These are phyloP conservation scores for Claviceps lovelessii DNA, from an alignment of 2,329 filamentous ascomycete genomes.

Conservation along the genomic window DNA sequence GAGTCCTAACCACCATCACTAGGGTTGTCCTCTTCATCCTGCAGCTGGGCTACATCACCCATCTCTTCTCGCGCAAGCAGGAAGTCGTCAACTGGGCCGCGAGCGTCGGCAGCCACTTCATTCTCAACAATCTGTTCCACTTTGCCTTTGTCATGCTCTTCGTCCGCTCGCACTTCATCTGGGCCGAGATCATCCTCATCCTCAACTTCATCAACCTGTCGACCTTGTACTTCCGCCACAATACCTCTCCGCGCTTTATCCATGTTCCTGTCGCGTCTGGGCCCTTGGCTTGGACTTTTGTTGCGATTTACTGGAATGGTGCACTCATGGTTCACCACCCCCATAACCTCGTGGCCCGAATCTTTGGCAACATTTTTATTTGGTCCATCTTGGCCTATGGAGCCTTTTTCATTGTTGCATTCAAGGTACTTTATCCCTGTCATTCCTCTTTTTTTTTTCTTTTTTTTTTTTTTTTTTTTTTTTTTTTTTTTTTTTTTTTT, in stretches of 20 bases:
- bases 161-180: slow-evolving; percentile 59
- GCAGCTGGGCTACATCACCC: slow-evolving; percentile 60
- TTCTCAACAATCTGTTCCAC: slow-evolving; percentile 70
- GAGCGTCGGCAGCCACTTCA: slow-evolving; percentile 71
- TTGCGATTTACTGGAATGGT: slow-evolving; percentile 79
- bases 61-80: slow-evolving; percentile 56
- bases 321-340: slow-evolving; percentile 65
- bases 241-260: slow-evolving; percentile 55
- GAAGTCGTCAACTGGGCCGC: slow-evolving; percentile 54
- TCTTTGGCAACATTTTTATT: slow-evolving; percentile 76
- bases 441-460: no score
- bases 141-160: slow-evolving; percentile 76
- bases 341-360: slow-evolving; percentile 51
- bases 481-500: no score
- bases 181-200: slow-evolving; percentile 60
- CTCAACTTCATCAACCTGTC: slow-evolving; percentile 73
- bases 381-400: slow-evolving; percentile 72
- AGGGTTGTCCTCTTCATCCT: slow-evolving; percentile 62
- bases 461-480: no score
- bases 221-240: slow-evolving; percentile 68
- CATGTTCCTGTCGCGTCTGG: slow-evolving; percentile 63
- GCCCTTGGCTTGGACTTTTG: slow-evolving; percentile 71
- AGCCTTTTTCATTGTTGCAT: slow-evolving; percentile 56
- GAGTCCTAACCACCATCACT: not conserved
- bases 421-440: slow-evolving; percentile 39